Evolutionary conservation across 108 stramenopile genomes (phyloP).

Genomic region (Poteriospumella lacustris): DNA sequence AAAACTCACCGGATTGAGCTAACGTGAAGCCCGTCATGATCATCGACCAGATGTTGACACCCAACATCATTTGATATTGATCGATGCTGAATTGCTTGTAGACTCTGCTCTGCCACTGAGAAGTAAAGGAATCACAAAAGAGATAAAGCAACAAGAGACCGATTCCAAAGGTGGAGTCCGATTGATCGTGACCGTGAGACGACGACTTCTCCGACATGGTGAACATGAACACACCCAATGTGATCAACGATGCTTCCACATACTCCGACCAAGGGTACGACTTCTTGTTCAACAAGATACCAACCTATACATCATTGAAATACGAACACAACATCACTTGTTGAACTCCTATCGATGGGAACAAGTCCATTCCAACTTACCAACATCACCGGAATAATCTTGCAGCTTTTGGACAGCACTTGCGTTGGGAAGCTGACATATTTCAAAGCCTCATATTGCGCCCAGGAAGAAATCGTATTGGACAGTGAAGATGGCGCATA

Average conservation of each 20-base stretch:
- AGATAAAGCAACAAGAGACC: slow-evolving; percentile 43
- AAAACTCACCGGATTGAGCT: slow-evolving; percentile 31
- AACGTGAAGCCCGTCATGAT: slow-evolving; percentile 32
- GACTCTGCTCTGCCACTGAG: slow-evolving; percentile 49
- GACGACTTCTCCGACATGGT: slow-evolving; percentile 40
- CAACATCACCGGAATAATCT: slow-evolving; percentile 55
- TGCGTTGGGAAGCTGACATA: slow-evolving; percentile 52
- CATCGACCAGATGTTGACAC: slow-evolving; percentile 50
- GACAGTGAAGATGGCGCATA: slow-evolving; percentile 49
- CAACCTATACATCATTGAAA: not conserved
- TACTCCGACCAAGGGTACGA: slow-evolving; percentile 27
- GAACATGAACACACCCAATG: slow-evolving; percentile 43
- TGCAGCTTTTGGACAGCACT: slow-evolving; percentile 51
- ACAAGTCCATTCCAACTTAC: slow-evolving; percentile 29
- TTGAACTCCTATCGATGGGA: not conserved
- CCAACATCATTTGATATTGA: slow-evolving; percentile 55
- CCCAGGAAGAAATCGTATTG: slow-evolving; percentile 47
- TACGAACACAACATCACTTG: not conserved
- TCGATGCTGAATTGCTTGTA: slow-evolving; percentile 10
- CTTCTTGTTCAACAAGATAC: slow-evolving; percentile 1
- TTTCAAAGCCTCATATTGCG: slow-evolving; percentile 49
- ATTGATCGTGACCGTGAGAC: slow-evolving; percentile 9
- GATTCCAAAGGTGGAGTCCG: not conserved
- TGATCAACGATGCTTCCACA: slow-evolving; percentile 45
- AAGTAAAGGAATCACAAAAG: slow-evolving; percentile 51